Conservation (phyloP, 495 filamentous ascomycete species). For the Platismatia glauca region DNA sequence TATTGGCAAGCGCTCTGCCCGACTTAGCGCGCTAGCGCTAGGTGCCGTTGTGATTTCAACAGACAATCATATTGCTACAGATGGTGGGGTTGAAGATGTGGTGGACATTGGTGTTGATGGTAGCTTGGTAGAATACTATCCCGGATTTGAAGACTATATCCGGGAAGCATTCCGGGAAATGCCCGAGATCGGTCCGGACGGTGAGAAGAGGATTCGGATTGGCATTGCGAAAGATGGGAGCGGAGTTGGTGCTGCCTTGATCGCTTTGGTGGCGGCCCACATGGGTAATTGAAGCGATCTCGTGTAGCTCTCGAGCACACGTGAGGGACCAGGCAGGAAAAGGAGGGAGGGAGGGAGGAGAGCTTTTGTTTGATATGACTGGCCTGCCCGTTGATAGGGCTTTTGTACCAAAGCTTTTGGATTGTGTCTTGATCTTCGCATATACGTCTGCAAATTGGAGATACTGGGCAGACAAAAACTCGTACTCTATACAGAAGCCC, state of each 20-base stretch:
- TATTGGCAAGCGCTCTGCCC: conserved; percentile 77
- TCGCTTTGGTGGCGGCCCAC: conserved; percentile 27
- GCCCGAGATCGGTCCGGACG: conserved; percentile 25
- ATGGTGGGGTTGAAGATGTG: conserved; percentile 23
- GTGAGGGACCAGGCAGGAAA: background rate
- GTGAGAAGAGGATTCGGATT: conserved; percentile 31
- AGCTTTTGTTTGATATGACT: background rate
- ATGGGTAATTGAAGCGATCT: conserved; percentile 14
- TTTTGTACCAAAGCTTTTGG: background rate
- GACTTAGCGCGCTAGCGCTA: conserved; percentile 80
- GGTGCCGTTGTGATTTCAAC: conserved; percentile 71
- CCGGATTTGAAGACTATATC: conserved; percentile 29
- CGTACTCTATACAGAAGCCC: too few relatives aligned
- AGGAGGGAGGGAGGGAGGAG: background rate
- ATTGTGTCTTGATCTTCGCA: background rate
- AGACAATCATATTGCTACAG: conserved; percentile 47
- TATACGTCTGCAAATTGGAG: background rate
- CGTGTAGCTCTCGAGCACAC: background rate
- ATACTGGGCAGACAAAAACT: too few relatives aligned
- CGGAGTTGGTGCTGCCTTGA: conserved; percentile 34
- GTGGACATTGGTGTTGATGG: conserved; percentile 28
- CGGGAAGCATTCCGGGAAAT: conserved; percentile 30
- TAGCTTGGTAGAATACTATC: conserved; percentile 27
- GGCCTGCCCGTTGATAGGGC: background rate
- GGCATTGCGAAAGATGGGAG: conserved; percentile 35